These are phyloP conservation scores for Orbilia javanica DNA, from an alignment of 2,329 filamentous ascomycete genomes.

Conservation along the genomic window DNA sequence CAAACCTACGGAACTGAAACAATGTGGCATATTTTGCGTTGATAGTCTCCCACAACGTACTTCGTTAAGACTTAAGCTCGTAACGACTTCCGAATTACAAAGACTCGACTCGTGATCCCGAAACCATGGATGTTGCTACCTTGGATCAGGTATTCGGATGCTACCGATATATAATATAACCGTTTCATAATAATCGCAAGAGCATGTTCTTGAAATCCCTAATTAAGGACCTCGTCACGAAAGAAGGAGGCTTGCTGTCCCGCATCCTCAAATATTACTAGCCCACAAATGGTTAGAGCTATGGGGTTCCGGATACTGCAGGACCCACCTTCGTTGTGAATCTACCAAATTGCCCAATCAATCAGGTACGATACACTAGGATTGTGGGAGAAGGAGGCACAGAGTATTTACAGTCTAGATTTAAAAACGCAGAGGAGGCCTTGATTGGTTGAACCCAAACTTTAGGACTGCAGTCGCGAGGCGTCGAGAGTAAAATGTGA, in stretches of 20 bases:
- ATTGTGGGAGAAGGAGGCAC: background rate
- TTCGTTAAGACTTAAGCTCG: background rate
- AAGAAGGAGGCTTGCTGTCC: background rate
- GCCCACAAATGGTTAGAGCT: constrained; percentile 5
- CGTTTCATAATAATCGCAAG: background rate
- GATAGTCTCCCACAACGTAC: background rate
- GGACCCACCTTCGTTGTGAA: constrained; percentile 7
- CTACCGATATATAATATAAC: background rate
- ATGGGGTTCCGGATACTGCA: background rate
- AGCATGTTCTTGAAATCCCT: background rate
- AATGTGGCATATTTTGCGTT: constrained; percentile 16
- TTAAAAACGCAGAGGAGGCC: background rate
- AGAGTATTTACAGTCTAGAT: background rate
- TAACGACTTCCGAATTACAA: constrained; percentile 1
- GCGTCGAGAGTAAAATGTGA: background rate
- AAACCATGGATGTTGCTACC: background rate
- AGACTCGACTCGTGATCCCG: background rate
- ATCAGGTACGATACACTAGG: background rate
- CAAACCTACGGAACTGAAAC: background rate
- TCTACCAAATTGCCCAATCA: constrained; percentile 15
- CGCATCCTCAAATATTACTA: background rate
- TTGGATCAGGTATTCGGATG: background rate
- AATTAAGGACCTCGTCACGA: constrained; percentile 9
- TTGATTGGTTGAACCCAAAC: background rate
- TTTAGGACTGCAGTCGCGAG: background rate